Base-by-base conservation (phyloP, 1,284 basidiomycete genomes). In the Malassezia brasiliensis region DNA sequence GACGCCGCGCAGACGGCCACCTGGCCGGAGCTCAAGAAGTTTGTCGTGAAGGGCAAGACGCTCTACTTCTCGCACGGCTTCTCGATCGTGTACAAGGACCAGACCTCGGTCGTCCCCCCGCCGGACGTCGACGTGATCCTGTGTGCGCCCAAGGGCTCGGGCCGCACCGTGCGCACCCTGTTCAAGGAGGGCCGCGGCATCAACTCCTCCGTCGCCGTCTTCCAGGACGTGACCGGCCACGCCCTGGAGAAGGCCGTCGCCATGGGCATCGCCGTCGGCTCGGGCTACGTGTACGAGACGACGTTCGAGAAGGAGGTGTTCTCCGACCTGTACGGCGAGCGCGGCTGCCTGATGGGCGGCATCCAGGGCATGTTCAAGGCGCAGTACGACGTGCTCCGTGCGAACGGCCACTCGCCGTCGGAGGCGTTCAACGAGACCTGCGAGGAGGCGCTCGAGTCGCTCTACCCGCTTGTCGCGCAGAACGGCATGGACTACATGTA, bases 41-140 rank as follows among this genome's bases (percentile, higher is more conserved):
- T 72, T 60, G 90, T 96, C 80, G 96, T 89, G 78, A 90, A 93
- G 83, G 91, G 89, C 79, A 96, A 98, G 83, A 98, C 94, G 22
- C 85, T 99, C 66, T 96, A 98, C 85, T 99, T 98, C 81, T 90
- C 91, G 8, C 94, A 99, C 78, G 94, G 94, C 75, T 99, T 99
- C 85, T 96, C 91, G 66, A 83, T 96, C 68, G 90, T 98, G 65
- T 99, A 87, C 85, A 90, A 93, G 82, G 85, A 96, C 20, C 89
- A 96, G 79, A 99, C 93, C 66, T 81, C 91, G 62, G 90, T 99
- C 67, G 75, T 91, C 47, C 87, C 90, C 62, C 94, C 94, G 52
- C 75, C 81, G 48, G 90, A 96, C 76, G 89, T 96, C 64, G 94
- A 99, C 76, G 94, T 98, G 72, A 96, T 99, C 77, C 88, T 99